phyloP scores from a whole-genome alignment of 1,139 yeast genomes.

The Chernovozyma sophiae-reginae region DNA sequence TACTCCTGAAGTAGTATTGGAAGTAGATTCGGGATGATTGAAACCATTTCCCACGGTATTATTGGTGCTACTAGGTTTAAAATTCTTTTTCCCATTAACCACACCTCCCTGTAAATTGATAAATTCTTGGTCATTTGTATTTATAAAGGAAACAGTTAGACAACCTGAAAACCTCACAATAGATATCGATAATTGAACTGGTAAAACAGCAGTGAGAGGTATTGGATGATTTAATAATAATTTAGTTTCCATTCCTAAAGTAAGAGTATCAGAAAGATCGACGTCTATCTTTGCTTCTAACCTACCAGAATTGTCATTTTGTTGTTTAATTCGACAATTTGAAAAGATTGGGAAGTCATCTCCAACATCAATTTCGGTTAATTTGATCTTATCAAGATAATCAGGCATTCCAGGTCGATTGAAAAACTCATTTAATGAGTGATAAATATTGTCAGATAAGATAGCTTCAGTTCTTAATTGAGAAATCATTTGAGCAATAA shows the following conservation, averaged over 20 bases:
- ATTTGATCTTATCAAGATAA: conserved; percentile 69
- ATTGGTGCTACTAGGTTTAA: too few relatives aligned
- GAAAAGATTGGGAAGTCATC: conserved; percentile 94
- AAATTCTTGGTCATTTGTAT: conserved; percentile 42
- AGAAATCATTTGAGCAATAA: conserved; percentile 85
- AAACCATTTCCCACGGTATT: not conserved
- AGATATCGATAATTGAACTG: conserved; percentile 79
- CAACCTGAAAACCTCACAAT: conserved; percentile 93
- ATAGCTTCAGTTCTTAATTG: conserved; percentile 86
- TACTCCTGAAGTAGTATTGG: not conserved
- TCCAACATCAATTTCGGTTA: conserved; percentile 90
- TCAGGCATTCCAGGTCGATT: conserved; percentile 62
- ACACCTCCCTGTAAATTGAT: not conserved
- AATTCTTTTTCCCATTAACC: not conserved
- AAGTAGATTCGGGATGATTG: not conserved
- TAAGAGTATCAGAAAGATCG: conserved; percentile 83
- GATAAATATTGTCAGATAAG: conserved; percentile 76
- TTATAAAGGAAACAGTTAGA: conserved; percentile 70
- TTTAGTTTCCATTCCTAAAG: conserved; percentile 84
- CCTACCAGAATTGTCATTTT: conserved; percentile 45
- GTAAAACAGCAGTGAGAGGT: conserved; percentile 79
- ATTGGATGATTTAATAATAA: conserved; percentile 80
- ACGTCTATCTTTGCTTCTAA: conserved; percentile 92
- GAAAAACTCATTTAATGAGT: conserved; percentile 59
- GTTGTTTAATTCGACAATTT: conserved; percentile 78